Evolutionary conservation across 2,329 filamentous ascomycete genomes (phyloP).

Genomic region (Acrodontium crateriforme): DNA sequence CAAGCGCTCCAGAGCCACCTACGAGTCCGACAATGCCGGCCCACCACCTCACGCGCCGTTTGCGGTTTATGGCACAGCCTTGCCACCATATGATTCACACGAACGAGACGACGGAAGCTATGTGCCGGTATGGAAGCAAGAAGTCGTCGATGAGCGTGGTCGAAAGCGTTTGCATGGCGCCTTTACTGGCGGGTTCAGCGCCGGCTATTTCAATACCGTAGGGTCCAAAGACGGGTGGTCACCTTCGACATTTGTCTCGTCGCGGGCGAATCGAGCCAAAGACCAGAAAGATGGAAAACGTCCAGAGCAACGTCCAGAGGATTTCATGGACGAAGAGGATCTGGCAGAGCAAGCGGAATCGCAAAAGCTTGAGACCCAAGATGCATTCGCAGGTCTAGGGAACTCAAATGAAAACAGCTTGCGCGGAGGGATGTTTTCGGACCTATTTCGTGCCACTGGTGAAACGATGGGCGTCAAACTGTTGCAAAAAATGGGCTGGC

Average conservation of each 20-base stretch:
- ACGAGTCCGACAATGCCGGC: slow-evolving; percentile 44
- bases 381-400: slow-evolving; percentile 62
- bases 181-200: slow-evolving; percentile 92
- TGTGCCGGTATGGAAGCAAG: slow-evolving; percentile 95
- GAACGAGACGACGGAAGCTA: slow-evolving; percentile 82
- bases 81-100: slow-evolving; percentile 63
- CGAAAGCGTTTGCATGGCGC: slow-evolving; percentile 86
- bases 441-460: slow-evolving; percentile 56
- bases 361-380: slow-evolving; percentile 56
- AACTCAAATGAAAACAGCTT: slow-evolving; percentile 33
- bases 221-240: slow-evolving; percentile 98
- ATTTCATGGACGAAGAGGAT: slow-evolving; percentile 98
- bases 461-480: slow-evolving; percentile 81
- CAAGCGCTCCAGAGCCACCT: slow-evolving; percentile 67
- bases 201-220: slow-evolving; percentile 97
- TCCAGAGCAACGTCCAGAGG: slow-evolving; percentile 60
- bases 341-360: slow-evolving; percentile 72
- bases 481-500: slow-evolving; percentile 89
- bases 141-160: slow-evolving; percentile 84
- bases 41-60: slow-evolving; percentile 51
- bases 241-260: slow-evolving; percentile 82
- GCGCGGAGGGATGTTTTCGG: slow-evolving; percentile 46
- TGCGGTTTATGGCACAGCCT: slow-evolving; percentile 68
- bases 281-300: slow-evolving; percentile 39
- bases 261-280: slow-evolving; percentile 63